phyloP scores from a whole-genome alignment of 805 yeast species.

The Hanseniaspora singularis region DNA sequence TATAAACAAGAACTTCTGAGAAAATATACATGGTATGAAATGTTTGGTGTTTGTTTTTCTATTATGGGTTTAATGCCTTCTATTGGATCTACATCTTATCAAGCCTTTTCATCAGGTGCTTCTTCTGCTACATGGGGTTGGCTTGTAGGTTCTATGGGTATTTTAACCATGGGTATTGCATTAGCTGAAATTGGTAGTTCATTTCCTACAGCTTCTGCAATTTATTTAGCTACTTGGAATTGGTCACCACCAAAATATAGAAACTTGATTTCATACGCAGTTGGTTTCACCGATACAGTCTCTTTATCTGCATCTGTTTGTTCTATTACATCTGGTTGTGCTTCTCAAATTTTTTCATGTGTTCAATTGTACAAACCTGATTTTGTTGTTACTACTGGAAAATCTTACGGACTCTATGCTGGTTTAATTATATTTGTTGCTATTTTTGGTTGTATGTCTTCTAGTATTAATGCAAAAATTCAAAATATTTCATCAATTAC shows the following conservation, averaged over 20 bases:
- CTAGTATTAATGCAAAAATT: conserved; percentile 40
- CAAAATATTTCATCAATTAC: conserved; percentile 45
- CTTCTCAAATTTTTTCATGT: conserved; percentile 42
- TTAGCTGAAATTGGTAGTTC: conserved; percentile 53
- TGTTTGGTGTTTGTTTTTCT: conserved; percentile 55
- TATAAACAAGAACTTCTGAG: conserved; percentile 56
- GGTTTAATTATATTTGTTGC: conserved; percentile 43
- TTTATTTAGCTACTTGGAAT: conserved; percentile 50
- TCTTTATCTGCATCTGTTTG: conserved; percentile 53
- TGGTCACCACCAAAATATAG: conserved; percentile 43
- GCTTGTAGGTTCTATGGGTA: conserved; percentile 44
- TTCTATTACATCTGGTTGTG: conserved; percentile 54
- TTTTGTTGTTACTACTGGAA: conserved; percentile 42
- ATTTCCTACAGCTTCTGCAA: conserved; percentile 60
- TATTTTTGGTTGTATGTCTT: conserved; percentile 40
- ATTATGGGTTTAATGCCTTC: conserved; percentile 58
- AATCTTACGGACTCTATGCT: conserved; percentile 48
- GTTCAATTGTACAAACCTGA: conserved; percentile 32
- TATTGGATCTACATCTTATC: conserved; percentile 35
- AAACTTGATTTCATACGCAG: conserved; percentile 42
- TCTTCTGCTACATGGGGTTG: conserved; percentile 56
- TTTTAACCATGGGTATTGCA: conserved; percentile 42
- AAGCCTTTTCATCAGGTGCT: conserved; percentile 39
- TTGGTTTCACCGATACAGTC: conserved; percentile 55
- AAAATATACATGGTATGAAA: conserved; percentile 46